phyloP scores from a whole-genome alignment of 2,329 filamentous ascomycete genomes.

The Erysiphe pulchra region DNA sequence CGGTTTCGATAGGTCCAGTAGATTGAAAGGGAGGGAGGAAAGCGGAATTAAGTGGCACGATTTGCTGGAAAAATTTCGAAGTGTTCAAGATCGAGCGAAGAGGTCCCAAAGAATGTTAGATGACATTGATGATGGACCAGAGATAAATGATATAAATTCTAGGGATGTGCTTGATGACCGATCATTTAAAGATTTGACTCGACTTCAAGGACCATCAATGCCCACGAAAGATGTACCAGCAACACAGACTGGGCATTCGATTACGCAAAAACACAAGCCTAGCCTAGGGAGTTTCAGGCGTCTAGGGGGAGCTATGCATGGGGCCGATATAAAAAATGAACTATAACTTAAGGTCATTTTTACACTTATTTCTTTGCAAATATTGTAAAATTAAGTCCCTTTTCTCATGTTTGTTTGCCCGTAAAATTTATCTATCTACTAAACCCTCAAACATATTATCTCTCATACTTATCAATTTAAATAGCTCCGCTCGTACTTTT shows the following conservation, averaged over 20 bases:
- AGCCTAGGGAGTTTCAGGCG: constrained; percentile 44
- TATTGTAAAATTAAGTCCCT: not conserved
- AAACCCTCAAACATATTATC: constrained; percentile 54
- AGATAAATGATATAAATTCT: not conserved
- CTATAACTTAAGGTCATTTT: not conserved
- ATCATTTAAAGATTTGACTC: constrained; percentile 15
- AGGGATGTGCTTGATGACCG: constrained; percentile 12
- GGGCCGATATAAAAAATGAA: constrained; percentile 21
- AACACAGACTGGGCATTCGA: constrained; percentile 14
- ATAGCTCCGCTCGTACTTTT: constrained; percentile 35
- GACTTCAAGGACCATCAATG: constrained; percentile 15
- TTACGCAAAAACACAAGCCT: constrained; percentile 30
- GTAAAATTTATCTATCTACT: constrained; percentile 33
- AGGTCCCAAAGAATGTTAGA: constrained; percentile 32
- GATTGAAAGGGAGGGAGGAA: constrained; percentile 60
- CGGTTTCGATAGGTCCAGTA: constrained; percentile 45
- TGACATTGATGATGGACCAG: constrained; percentile 19
- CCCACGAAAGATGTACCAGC: constrained; percentile 24
- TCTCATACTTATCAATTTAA: constrained; percentile 31
- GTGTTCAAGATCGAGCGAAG: constrained; percentile 66
- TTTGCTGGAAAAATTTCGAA: constrained; percentile 79
- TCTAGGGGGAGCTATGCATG: constrained; percentile 43
- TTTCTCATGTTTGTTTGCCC: not conserved
- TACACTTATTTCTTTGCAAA: not conserved
- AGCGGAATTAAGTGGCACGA: constrained; percentile 75